These are phyloP conservation scores for Santalum album DNA, from an alignment of 164 flowering plant species.

Conservation along the genomic window DNA sequence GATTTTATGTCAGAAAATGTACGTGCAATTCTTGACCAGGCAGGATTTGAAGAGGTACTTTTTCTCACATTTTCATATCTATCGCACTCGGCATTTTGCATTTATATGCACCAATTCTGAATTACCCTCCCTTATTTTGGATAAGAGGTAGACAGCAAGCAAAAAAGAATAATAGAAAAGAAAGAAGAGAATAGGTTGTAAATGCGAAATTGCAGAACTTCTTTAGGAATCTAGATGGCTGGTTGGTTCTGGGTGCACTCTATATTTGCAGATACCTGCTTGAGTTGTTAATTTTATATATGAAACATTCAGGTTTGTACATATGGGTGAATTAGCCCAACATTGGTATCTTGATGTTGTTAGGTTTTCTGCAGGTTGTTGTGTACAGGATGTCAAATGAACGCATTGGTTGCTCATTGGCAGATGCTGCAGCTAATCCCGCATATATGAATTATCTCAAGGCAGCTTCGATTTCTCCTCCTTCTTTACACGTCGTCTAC, in stretches of 20 bases:
- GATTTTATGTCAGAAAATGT: conserved; percentile 99
- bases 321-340: background rate
- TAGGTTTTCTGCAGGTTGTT: conserved; percentile 62
- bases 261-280: too few relatives aligned
- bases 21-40: conserved; percentile 96
- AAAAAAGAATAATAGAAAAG: too few relatives aligned
- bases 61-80: background rate
- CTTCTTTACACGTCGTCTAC: conserved; percentile 86
- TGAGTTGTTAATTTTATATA: background rate
- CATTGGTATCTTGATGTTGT: conserved; percentile 2
- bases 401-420: conserved; percentile 92
- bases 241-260: too few relatives aligned
- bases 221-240: too few relatives aligned
- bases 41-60: conserved; percentile 74
- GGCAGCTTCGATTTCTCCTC: conserved; percentile 51
- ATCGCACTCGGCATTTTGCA: too few relatives aligned
- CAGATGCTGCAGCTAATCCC: conserved; percentile 86
- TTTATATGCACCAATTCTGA: too few relatives aligned
- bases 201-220: too few relatives aligned
- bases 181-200: too few relatives aligned
- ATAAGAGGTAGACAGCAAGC: too few relatives aligned
- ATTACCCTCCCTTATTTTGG: too few relatives aligned
- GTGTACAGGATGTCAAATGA: conserved; percentile 96
- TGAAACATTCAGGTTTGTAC: background rate
- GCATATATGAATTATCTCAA: conserved; percentile 71